Evolutionary conservation across 495 filamentous ascomycete genomes (phyloP).

Genomic region (Lasiosphaeris hirsuta): DNA sequence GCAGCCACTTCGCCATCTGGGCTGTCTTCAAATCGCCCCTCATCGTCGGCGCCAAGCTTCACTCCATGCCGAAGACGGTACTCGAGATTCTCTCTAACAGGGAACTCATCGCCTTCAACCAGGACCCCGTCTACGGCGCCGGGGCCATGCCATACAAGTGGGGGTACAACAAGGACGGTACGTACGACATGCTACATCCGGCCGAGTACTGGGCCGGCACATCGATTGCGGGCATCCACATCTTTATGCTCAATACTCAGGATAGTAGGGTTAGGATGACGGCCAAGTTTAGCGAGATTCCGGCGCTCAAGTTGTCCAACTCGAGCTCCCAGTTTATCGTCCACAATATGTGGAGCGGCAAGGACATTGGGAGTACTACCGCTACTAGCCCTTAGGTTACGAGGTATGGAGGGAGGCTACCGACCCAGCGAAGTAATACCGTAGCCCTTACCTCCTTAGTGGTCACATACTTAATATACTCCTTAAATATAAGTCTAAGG

Average conservation of each 20-base stretch:
- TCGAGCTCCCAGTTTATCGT: neutral
- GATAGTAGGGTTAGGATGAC: constrained; percentile 34
- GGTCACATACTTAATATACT: too few relatives aligned
- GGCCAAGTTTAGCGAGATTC: constrained; percentile 49
- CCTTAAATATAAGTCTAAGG: too few relatives aligned
- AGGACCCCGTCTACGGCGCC: constrained; percentile 33
- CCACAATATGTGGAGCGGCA: constrained; percentile 17
- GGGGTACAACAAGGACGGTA: constrained; percentile 58
- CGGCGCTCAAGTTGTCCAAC: neutral
- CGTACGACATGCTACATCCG: constrained; percentile 53
- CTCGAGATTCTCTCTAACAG: neutral
- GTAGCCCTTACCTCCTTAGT: too few relatives aligned
- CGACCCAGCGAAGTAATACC: too few relatives aligned
- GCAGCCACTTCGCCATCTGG: constrained; percentile 41
- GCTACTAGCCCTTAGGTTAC: too few relatives aligned
- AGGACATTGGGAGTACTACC: constrained; percentile 8
- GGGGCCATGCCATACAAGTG: constrained; percentile 62
- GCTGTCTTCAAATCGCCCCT: constrained; percentile 23
- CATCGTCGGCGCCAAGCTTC: constrained; percentile 28
- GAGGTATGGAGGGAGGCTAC: too few relatives aligned
- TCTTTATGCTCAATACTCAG: constrained; percentile 53
- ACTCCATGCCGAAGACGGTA: neutral
- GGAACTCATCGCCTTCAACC: neutral
- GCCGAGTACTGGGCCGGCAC: constrained; percentile 61
- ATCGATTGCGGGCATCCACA: constrained; percentile 42